A percentile compares a stretch with the other conserved stretches of the same genome.
These are phyloP conservation scores for Coffea eugenioides DNA, from an alignment of 257 asterid genomes.

Conservation along the genomic window DNA sequence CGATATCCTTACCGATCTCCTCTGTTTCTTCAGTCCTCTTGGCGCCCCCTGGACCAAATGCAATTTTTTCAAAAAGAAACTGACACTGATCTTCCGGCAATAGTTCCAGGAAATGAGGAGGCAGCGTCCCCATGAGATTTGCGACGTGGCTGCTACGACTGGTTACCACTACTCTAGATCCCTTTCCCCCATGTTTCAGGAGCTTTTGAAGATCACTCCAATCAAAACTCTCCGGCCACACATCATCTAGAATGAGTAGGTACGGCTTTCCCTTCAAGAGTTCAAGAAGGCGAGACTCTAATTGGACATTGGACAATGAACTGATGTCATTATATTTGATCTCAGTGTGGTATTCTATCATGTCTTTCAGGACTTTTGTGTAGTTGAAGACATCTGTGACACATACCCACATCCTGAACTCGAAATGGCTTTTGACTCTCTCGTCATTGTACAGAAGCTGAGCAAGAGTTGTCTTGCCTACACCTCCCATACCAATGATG, in stretches of 20 bases:
- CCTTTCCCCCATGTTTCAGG: slow-evolving; percentile 21
- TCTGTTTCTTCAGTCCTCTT: not conserved
- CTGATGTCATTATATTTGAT: not conserved
- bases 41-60: not conserved
- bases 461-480: not conserved
- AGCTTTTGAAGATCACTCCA: slow-evolving; percentile 32
- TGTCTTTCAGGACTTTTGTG: not conserved
- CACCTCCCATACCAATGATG: not conserved
- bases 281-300: not conserved
- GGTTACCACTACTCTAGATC: slow-evolving; percentile 31
- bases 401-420: slow-evolving; percentile 8
- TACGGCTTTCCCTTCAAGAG: slow-evolving; percentile 23
- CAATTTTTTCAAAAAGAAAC: slow-evolving; percentile 7
- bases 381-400: not conserved
- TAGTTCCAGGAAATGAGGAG: not conserved
- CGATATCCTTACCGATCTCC: slow-evolving; percentile 4
- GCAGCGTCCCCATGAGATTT: not conserved
- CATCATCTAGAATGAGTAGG: slow-evolving; percentile 28
- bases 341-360: slow-evolving; percentile 2
- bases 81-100: slow-evolving; percentile 10
- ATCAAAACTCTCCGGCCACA: slow-evolving; percentile 2
- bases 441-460: slow-evolving; percentile 7
- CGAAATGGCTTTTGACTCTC: not conserved
- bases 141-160: not conserved
- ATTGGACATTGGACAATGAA: not conserved